Percentiles rank a stretch among this genome's conserved stretches.
Evolutionary conservation across 2,329 filamentous ascomycete species (phyloP).

Genomic region (Verticillium alfalfae): DNA sequence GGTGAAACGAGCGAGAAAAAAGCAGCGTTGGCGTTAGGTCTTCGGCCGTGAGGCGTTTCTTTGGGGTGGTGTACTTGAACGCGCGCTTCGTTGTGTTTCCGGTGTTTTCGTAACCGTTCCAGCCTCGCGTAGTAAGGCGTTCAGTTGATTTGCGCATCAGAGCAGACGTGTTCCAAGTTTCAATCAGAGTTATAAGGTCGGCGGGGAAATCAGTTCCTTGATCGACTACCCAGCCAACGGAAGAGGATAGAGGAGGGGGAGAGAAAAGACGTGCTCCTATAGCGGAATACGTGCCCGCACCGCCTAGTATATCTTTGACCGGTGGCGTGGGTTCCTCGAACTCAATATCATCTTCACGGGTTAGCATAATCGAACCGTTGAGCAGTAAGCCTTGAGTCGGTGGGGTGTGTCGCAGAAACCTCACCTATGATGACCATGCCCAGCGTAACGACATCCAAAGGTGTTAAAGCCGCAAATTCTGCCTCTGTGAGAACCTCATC

Average conservation of each 20-base stretch:
- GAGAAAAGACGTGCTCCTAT: constrained; percentile 86
- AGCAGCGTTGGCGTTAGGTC: constrained; percentile 65
- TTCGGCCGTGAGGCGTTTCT: constrained; percentile 69
- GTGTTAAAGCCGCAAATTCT: constrained; percentile 18
- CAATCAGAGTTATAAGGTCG: constrained; percentile 56
- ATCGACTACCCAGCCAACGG: constrained; percentile 88
- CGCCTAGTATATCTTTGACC: constrained; percentile 75
- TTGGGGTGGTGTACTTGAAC: constrained; percentile 86
- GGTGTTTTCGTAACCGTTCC: constrained; percentile 79
- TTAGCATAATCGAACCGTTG: too few species aligned
- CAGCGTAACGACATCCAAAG: constrained; percentile 61
- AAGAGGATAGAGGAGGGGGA: constrained; percentile 56
- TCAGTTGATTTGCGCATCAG: constrained; percentile 60
- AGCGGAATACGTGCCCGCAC: constrained; percentile 80
- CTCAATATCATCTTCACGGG: constrained; percentile 80
- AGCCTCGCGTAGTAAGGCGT: constrained; percentile 79
- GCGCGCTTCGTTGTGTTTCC: constrained; percentile 54
- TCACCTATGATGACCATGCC: constrained; percentile 72
- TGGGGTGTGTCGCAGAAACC: constrained; percentile 12
- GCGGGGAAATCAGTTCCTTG: constrained; percentile 80
- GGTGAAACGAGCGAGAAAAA: constrained; percentile 72
- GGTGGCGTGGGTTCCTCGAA: constrained; percentile 65
- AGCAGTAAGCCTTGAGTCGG: background rate
- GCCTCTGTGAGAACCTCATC: constrained; percentile 12
- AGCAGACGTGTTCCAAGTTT: constrained; percentile 70